Conservation (phyloP, 768 basidiomycete species). For the Coprinopsis sp. region DNA sequence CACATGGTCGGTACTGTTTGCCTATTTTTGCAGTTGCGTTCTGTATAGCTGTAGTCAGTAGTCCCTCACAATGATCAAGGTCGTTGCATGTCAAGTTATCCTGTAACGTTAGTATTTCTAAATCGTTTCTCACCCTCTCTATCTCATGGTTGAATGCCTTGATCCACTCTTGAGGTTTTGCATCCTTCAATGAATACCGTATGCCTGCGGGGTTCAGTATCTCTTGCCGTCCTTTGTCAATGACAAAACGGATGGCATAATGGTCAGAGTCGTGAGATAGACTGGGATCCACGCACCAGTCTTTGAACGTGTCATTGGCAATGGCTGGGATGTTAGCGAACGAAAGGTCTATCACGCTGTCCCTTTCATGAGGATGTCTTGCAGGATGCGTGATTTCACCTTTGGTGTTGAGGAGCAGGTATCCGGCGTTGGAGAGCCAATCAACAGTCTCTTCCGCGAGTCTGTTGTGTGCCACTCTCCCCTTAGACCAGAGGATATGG, state of each 20-base stretch:
- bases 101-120: background rate
- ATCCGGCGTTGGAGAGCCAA: constrained; percentile 13
- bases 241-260: constrained; percentile 14
- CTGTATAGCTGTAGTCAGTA: constrained; percentile 7
- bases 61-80: background rate
- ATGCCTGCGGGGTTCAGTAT: constrained; percentile 15
- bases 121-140: background rate
- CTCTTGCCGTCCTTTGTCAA: constrained; percentile 12
- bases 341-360: constrained; percentile 16
- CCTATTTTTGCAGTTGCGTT: background rate
- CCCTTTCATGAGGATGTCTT: background rate
- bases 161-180: constrained; percentile 15
- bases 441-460: constrained; percentile 13
- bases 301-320: constrained; percentile 8
- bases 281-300: constrained; percentile 17
- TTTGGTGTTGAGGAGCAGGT: constrained; percentile 14
- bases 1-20: constrained; percentile 1
- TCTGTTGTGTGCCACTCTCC: background rate
- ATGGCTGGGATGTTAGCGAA: constrained; percentile 14
- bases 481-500: constrained; percentile 16
- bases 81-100: background rate
- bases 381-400: constrained; percentile 16
- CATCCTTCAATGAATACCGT: constrained; percentile 16
- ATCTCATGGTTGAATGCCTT: constrained; percentile 6
- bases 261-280: constrained; percentile 19